phyloP scores from a whole-genome alignment of 2,329 filamentous ascomycete genomes.

The Bipolaris zeicola region DNA sequence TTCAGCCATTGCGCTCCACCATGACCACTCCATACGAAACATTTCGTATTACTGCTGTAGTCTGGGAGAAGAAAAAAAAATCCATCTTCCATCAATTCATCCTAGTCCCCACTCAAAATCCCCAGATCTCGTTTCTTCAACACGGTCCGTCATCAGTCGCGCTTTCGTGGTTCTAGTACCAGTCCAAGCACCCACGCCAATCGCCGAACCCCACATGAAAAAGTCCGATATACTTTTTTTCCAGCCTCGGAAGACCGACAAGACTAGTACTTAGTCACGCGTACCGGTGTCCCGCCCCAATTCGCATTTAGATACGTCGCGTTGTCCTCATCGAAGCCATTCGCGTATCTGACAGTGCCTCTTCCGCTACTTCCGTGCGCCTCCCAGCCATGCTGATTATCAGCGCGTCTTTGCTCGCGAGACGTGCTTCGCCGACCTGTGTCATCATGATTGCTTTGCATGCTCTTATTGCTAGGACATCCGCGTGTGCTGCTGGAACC shows the following conservation, averaged over 20 bases:
- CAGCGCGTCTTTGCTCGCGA: neutral
- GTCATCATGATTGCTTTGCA: neutral
- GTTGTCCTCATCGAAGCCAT: constrained; percentile 29
- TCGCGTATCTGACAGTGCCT: constrained; percentile 14
- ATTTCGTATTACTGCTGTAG: neutral
- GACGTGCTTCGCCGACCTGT: neutral
- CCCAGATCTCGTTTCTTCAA: neutral
- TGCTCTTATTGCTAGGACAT: constrained; percentile 3
- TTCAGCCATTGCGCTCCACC: neutral
- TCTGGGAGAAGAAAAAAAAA: neutral
- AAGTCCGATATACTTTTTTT: neutral
- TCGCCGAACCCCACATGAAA: neutral
- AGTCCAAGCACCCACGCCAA: neutral
- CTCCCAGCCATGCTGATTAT: constrained; percentile 9
- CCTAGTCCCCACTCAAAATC: neutral
- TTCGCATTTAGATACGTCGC: constrained; percentile 31
- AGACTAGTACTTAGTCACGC: constrained; percentile 17
- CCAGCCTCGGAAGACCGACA: neutral
- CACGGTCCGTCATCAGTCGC: too few species aligned
- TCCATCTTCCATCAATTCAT: neutral
- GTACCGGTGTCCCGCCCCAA: constrained; percentile 24
- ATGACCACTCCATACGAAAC: neutral
- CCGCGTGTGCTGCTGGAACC: constrained; percentile 16
- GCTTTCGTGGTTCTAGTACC: too few species aligned
- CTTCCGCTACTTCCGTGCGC: neutral